Percentiles rank a stretch among this genome's conserved stretches.
Evolutionary conservation across 2,329 filamentous ascomycete species (phyloP).

Genomic region (Taxawa tesnikishii): DNA sequence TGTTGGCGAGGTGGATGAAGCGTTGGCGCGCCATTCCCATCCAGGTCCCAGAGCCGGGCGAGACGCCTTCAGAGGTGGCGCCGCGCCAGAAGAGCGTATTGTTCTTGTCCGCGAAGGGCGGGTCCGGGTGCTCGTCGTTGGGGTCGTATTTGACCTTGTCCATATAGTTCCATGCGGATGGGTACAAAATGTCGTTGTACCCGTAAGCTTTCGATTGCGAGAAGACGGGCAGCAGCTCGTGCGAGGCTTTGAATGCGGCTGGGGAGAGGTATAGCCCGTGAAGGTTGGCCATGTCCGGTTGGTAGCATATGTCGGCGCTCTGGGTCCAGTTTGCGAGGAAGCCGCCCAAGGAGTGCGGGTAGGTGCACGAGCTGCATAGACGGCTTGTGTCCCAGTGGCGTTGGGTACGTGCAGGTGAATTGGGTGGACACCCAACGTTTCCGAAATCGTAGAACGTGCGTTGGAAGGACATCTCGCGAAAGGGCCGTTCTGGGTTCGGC

Average conservation of each 20-base stretch:
- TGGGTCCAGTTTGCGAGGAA: conserved; percentile 55
- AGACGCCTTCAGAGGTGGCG: conserved; percentile 45
- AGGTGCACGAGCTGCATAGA: conserved; percentile 52
- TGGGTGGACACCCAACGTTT: conserved; percentile 46
- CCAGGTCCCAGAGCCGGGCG: conserved; percentile 42
- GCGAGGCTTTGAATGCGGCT: conserved; percentile 48
- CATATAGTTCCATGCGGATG: conserved; percentile 50
- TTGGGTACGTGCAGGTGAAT: conserved; percentile 46
- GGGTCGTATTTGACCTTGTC: conserved; percentile 43
- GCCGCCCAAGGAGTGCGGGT: conserved; percentile 53
- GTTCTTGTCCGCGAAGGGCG: conserved; percentile 48
- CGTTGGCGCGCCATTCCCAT: conserved; percentile 58
- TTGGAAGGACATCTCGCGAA: conserved; percentile 23
- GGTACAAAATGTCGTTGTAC: conserved; percentile 68
- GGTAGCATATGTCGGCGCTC: conserved; percentile 58
- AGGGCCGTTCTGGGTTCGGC: conserved; percentile 7
- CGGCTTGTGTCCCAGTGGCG: conserved; percentile 51
- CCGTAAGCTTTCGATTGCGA: conserved; percentile 59
- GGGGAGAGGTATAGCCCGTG: conserved; percentile 63
- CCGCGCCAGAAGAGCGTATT: conserved; percentile 64
- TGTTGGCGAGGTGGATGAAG: conserved; percentile 56
- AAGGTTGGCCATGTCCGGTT: conserved; percentile 61
- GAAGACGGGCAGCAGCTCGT: conserved; percentile 61
- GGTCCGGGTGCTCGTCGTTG: conserved; percentile 38
- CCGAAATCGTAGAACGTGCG: conserved; percentile 29